These are phyloP conservation scores for Alliaria petiolata DNA, from an alignment of 345 rosid genomes.

Conservation along the genomic window DNA sequence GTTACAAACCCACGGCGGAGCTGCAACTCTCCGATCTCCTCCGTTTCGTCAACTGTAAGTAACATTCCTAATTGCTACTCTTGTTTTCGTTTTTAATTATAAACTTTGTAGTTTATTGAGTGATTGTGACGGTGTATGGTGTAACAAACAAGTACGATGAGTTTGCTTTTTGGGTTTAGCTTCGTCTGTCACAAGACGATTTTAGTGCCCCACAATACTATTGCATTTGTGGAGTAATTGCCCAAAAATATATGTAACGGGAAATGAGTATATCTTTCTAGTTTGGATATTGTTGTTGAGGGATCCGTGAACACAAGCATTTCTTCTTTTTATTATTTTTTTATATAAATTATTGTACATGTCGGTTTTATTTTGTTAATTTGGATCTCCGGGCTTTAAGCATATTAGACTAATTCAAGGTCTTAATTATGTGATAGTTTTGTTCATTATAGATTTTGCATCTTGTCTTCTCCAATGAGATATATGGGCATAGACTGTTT, in stretches of 20 bases:
- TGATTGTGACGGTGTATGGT: too few relatives aligned
- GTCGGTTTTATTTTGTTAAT: not conserved
- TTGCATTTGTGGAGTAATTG: not conserved
- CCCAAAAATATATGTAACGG: not conserved
- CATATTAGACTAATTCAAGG: constrained; percentile 10
- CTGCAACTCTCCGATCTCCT: constrained; percentile 68
- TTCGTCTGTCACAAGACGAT: not conserved
- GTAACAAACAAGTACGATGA: too few relatives aligned
- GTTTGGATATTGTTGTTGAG: constrained; percentile 22
- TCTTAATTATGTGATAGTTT: not conserved
- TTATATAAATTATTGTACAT: not conserved
- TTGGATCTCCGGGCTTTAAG: constrained; percentile 2
- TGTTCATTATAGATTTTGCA: not conserved
- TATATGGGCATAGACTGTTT: too few relatives aligned
- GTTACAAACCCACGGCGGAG: constrained; percentile 52
- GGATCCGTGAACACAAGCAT: not conserved
- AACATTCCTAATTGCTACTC: not conserved
- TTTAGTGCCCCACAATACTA: not conserved
- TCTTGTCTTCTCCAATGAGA: too few relatives aligned
- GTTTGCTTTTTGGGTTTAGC: not conserved
- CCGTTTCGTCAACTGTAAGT: constrained; percentile 50
- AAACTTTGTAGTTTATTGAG: not conserved
- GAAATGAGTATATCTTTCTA: not conserved
- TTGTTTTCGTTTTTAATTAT: not conserved
- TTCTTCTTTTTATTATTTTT: not conserved